These are phyloP conservation scores for Saturnispora silvae DNA, from an alignment of 805 yeast species.

Conservation along the genomic window DNA sequence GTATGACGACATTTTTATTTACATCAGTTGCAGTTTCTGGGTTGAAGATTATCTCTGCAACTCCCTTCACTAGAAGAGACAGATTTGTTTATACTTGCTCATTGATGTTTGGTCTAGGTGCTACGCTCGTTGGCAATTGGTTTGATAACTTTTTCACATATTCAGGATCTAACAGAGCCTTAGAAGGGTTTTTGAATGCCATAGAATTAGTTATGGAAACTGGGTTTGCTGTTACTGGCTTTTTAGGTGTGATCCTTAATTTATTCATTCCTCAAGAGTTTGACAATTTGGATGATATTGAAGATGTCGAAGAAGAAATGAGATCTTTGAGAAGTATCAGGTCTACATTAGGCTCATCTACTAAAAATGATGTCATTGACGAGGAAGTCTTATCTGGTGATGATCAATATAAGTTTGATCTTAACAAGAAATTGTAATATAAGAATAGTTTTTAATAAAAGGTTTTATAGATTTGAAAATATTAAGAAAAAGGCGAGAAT, in stretches of 20 bases:
- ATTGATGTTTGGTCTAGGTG: slow-evolving; percentile 41
- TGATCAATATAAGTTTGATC: neutral
- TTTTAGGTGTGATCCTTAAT: slow-evolving; percentile 41
- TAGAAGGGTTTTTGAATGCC: slow-evolving; percentile 41
- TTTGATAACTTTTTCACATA: slow-evolving; percentile 41
- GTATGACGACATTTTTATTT: slow-evolving; percentile 60
- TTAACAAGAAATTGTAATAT: neutral
- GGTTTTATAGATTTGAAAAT: too few species aligned
- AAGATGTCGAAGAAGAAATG: slow-evolving; percentile 28
- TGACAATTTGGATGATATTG: slow-evolving; percentile 37
- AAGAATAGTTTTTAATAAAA: too few species aligned
- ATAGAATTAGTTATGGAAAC: slow-evolving; percentile 47
- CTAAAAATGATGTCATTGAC: neutral
- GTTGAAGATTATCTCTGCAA: slow-evolving; percentile 41
- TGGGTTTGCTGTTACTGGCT: slow-evolving; percentile 46
- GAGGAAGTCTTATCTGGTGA: slow-evolving; percentile 3
- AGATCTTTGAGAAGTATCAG: slow-evolving; percentile 8
- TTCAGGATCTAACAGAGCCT: slow-evolving; percentile 32
- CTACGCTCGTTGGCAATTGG: slow-evolving; percentile 38
- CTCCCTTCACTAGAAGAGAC: slow-evolving; percentile 48
- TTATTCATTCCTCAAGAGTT: slow-evolving; percentile 37
- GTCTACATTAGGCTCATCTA: neutral
- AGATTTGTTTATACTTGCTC: slow-evolving; percentile 43
- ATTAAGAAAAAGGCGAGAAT: too few species aligned
- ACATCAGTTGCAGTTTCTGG: slow-evolving; percentile 52